These are phyloP conservation scores for Citrus glauca DNA, from an alignment of 345 rosid genomes.

Conservation along the genomic window DNA sequence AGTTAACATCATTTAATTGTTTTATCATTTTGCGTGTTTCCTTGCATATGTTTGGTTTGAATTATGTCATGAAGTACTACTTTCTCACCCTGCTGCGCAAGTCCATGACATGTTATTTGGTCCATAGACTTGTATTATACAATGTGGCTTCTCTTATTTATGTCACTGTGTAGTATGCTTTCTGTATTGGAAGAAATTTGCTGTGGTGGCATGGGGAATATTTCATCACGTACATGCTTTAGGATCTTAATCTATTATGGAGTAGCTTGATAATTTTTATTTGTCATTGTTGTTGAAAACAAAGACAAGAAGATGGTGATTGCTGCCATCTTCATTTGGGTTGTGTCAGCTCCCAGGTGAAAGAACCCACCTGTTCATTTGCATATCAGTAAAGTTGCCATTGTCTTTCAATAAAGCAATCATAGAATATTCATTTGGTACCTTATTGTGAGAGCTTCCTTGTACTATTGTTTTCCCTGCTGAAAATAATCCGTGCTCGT, in stretches of 20 bases:
- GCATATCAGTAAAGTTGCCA: not conserved
- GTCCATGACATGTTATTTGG: not conserved
- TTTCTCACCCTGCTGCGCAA: not conserved
- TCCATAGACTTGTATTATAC: not conserved
- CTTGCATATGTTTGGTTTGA: not conserved
- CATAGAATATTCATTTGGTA: not conserved
- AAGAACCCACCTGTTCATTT: not conserved
- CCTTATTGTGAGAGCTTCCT: not conserved
- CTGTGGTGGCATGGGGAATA: not conserved
- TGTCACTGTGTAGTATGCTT: not conserved
- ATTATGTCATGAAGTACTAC: not conserved
- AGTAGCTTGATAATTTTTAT: not conserved
- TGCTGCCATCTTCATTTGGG: not conserved
- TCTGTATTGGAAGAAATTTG: not conserved
- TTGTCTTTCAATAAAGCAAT: not conserved
- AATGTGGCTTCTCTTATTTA: not conserved
- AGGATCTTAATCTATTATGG: not conserved
- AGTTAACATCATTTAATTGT: not conserved
- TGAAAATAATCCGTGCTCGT: not conserved
- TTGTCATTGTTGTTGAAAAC: not conserved
- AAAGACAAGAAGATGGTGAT: not conserved
- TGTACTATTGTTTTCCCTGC: not conserved
- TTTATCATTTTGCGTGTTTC: not conserved
- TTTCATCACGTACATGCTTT: not conserved
- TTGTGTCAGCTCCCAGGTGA: not conserved